phyloP scores from a whole-genome alignment of 345 rosid genomes.

The Aquilaria yunnanensis region DNA sequence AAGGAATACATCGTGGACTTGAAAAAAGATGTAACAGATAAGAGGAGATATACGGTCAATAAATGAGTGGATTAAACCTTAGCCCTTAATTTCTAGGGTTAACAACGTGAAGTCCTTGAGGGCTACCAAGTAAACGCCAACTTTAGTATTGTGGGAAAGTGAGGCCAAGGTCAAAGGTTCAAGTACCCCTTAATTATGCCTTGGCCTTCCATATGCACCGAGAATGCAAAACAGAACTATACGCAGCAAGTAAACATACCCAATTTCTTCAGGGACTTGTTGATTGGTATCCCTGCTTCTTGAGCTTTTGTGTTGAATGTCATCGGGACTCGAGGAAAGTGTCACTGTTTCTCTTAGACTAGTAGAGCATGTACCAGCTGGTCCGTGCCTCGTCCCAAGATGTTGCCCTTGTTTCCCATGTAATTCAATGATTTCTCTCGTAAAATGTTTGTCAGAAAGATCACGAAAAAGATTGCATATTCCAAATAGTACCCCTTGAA shows the following conservation, averaged over 20 bases:
- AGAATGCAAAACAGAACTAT: too few relatives aligned
- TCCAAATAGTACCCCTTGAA: constrained; percentile 93
- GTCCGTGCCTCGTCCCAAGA: constrained; percentile 19
- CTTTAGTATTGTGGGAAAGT: background rate
- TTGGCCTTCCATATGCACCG: too few relatives aligned
- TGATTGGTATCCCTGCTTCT: constrained; percentile 15
- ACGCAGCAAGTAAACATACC: constrained; percentile 35
- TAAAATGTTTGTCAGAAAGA: constrained; percentile 84
- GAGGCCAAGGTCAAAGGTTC: too few relatives aligned
- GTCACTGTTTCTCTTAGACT: constrained; percentile 15
- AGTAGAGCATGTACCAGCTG: constrained; percentile 14
- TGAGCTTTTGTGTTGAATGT: constrained; percentile 9
- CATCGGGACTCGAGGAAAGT: constrained; percentile 10
- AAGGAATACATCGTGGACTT: too few relatives aligned
- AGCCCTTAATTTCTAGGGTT: too few relatives aligned
- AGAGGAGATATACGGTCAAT: too few relatives aligned
- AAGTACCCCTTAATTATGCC: too few relatives aligned
- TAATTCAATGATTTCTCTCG: constrained; percentile 69
- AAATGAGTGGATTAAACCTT: too few relatives aligned
- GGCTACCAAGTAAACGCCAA: too few relatives aligned
- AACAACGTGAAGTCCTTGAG: too few relatives aligned
- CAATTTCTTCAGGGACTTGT: constrained; percentile 49
- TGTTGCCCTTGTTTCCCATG: constrained; percentile 35
- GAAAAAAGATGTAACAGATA: too few relatives aligned
- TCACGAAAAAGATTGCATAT: constrained; percentile 87